These are phyloP conservation scores for Starmerella etchellsii DNA, from an alignment of 805 yeast genomes.

Conservation along the genomic window DNA sequence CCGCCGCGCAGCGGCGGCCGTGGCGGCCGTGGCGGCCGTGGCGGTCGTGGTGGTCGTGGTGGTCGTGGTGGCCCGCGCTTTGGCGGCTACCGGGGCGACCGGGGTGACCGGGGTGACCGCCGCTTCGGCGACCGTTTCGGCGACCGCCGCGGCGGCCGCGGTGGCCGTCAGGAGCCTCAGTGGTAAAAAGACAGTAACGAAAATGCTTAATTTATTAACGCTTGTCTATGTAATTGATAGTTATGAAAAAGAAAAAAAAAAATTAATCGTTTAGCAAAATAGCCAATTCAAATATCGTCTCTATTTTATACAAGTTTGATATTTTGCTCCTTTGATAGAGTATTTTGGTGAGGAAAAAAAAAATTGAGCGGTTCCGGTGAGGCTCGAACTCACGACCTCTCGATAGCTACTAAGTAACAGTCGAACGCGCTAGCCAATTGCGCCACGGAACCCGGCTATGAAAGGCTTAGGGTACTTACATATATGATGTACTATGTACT, in stretches of 20 bases:
- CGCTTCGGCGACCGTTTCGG: constrained; percentile 12
- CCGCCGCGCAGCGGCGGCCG: constrained; percentile 33
- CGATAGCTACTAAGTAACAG: constrained; percentile 19
- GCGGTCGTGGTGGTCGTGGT: constrained; percentile 20
- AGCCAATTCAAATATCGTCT: too few relatives aligned
- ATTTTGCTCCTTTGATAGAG: too few relatives aligned
- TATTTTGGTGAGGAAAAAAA: too few relatives aligned
- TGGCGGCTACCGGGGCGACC: constrained; percentile 16
- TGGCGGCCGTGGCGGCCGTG: constrained; percentile 37
- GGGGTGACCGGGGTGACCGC: constrained; percentile 16
- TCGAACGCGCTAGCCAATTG: constrained; percentile 23
- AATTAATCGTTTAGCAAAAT: too few relatives aligned
- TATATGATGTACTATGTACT: too few relatives aligned
- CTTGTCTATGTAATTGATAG: too few relatives aligned
- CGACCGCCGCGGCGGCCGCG: constrained; percentile 4
- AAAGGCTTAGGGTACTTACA: too few relatives aligned
- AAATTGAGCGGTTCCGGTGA: constrained; percentile 8
- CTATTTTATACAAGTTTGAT: too few relatives aligned
- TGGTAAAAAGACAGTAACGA: too few relatives aligned
- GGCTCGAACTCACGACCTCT: constrained; percentile 23
- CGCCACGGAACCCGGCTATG: constrained; percentile 20
- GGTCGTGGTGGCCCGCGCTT: constrained; percentile 12
- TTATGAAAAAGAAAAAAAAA: too few relatives aligned
- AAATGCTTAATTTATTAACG: too few relatives aligned
- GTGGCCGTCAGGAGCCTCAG: constrained; percentile 15